phyloP scores from a whole-genome alignment of 257 asterid species.

The Forsythia suspensa region DNA sequence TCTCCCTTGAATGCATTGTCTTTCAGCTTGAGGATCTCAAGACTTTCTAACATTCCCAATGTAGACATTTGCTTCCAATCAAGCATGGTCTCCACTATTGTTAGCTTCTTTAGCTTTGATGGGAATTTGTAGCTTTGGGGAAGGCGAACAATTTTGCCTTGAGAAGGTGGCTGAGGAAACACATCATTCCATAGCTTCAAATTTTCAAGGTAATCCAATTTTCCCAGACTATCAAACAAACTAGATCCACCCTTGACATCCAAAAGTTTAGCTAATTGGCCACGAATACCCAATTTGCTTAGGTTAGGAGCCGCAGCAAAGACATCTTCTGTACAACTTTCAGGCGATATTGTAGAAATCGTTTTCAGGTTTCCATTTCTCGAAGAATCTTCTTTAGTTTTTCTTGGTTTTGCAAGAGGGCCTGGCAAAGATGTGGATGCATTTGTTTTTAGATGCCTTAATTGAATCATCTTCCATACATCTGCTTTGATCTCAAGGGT shows the following conservation, averaged over 20 bases:
- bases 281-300: slow-evolving; percentile 24
- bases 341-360: slow-evolving; percentile 28
- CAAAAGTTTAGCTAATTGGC: background rate
- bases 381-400: too few relatives aligned
- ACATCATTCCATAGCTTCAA: slow-evolving; percentile 22
- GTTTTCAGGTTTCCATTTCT: slow-evolving; percentile 19
- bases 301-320: slow-evolving; percentile 11
- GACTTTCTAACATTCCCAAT: background rate
- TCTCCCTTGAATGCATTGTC: background rate
- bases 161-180: background rate
- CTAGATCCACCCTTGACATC: slow-evolving; percentile 3
- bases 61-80: background rate
- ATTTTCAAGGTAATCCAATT: slow-evolving; percentile 14
- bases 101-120: slow-evolving; percentile 1
- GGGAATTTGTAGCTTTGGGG: background rate
- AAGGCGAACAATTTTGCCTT: background rate
- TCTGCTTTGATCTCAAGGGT: background rate
- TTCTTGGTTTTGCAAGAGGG: too few relatives aligned
- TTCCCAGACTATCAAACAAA: slow-evolving; percentile 6
- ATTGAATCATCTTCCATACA: too few relatives aligned
- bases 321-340: slow-evolving; percentile 25
- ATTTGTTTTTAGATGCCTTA: too few relatives aligned
- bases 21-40: slow-evolving; percentile 5
- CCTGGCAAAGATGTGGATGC: too few relatives aligned
- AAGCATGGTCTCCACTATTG: background rate